Percentiles rank a stretch among this genome's conserved stretches.
Evolutionary conservation across 208 protist genomes (phyloP).

Genomic region (Polymyxa betae): DNA sequence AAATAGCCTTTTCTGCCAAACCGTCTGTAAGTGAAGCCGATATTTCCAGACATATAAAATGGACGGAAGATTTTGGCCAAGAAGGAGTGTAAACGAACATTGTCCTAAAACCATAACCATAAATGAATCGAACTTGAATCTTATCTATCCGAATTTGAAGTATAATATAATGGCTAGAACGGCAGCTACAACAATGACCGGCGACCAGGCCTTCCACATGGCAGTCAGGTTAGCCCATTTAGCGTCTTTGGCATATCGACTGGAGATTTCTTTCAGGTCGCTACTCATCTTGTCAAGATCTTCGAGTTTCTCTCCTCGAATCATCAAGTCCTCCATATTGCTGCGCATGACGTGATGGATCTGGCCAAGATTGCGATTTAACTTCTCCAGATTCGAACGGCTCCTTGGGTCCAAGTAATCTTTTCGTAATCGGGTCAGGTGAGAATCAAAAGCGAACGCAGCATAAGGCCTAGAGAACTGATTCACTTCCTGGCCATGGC

Average conservation of each 20-base stretch:
- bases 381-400: not conserved
- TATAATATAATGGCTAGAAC: slow-evolving; percentile 4
- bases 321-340: slow-evolving; percentile 15
- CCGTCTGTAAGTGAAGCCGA: slow-evolving; percentile 51
- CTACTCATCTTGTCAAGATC: not conserved
- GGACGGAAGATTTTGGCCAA: slow-evolving; percentile 56
- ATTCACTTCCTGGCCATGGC: not conserved
- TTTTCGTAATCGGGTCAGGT: not conserved
- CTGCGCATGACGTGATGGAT: slow-evolving; percentile 13
- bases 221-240: slow-evolving; percentile 7
- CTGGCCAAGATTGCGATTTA: slow-evolving; percentile 13
- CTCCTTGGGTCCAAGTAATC: slow-evolving; percentile 3
- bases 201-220: not conserved
- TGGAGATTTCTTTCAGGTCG: slow-evolving; percentile 32
- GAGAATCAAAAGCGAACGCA: slow-evolving; percentile 8
- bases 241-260: not conserved
- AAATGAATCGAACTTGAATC: too few species aligned
- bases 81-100: too few species aligned
- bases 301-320: not conserved
- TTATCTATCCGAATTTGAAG: not conserved
- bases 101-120: too few species aligned
- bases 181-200: slow-evolving; percentile 18
- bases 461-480: slow-evolving; percentile 20
- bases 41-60: slow-evolving; percentile 27
- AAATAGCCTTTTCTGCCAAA: not conserved